Percentiles rank a stretch among this genome's conserved stretches.
These are phyloP conservation scores for Takashimella koratensis DNA, from an alignment of 1,284 basidiomycete genomes.

Conservation along the genomic window DNA sequence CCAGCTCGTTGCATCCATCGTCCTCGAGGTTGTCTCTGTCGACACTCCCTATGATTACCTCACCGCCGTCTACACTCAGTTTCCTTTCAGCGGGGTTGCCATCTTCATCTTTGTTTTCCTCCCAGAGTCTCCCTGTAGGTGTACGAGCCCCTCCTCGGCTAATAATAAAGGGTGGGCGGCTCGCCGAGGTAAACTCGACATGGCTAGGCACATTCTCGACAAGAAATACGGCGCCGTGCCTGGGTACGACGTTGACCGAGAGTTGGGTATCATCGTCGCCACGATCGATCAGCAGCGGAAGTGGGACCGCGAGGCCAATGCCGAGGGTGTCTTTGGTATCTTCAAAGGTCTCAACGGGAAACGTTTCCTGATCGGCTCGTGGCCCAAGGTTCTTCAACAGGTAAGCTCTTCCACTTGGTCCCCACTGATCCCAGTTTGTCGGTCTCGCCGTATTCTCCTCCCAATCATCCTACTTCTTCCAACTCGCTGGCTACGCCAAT, in stretches of 20 bases:
- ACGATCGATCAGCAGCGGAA: constrained; percentile 7
- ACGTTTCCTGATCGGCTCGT: constrained; percentile 6
- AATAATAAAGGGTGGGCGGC: constrained; percentile 6
- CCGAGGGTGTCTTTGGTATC: constrained; percentile 2
- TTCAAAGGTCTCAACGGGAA: constrained; percentile 5
- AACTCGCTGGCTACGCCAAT: background rate
- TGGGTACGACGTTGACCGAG: constrained; percentile 2
- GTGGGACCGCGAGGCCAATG: background rate
- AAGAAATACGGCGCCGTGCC: constrained; percentile 2
- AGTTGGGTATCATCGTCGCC: constrained; percentile 5
- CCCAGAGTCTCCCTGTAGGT: constrained; percentile 29
- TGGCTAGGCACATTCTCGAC: background rate
- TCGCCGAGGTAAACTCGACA: constrained; percentile 3
- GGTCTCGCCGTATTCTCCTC: background rate
- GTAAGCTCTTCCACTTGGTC: too few relatives aligned
- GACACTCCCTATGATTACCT: constrained; percentile 20
- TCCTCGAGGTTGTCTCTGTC: constrained; percentile 6
- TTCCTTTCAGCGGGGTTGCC: constrained; percentile 20
- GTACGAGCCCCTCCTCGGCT: background rate
- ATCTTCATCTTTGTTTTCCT: constrained; percentile 25
- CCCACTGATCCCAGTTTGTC: background rate
- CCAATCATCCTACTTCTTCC: constrained; percentile 5
- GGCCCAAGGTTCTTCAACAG: constrained; percentile 4
- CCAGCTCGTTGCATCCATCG: constrained; percentile 20
- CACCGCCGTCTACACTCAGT: constrained; percentile 27